phyloP scores from a whole-genome alignment of 345 rosid genomes.

The Xanthoceras sorbifolium region DNA sequence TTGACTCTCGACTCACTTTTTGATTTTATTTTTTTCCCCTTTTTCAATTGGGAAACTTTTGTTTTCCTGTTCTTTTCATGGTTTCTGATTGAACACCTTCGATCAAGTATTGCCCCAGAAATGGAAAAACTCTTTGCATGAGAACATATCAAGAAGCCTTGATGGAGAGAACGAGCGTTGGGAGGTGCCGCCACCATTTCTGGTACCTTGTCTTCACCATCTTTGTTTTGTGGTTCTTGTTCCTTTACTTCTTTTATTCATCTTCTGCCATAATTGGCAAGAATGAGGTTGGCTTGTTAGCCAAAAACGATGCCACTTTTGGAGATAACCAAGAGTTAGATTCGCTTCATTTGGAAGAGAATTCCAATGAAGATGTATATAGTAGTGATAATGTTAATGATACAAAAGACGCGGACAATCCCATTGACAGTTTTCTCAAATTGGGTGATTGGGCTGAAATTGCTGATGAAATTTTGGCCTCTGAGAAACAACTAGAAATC shows the following conservation, averaged over 20 bases:
- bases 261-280: constrained; percentile 35
- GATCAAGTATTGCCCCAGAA: not conserved
- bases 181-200: constrained; percentile 43
- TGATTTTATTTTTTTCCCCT: not conserved
- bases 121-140: constrained; percentile 11
- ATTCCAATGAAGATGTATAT: not conserved
- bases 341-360: constrained; percentile 18
- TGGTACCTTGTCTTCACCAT: constrained; percentile 50
- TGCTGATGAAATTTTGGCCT: constrained; percentile 11
- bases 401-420: constrained; percentile 12
- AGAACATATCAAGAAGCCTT: constrained; percentile 34
- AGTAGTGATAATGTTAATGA: not conserved
- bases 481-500: not conserved
- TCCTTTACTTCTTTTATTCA: constrained; percentile 46
- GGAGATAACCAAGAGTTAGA: constrained; percentile 18
- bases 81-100: not conserved
- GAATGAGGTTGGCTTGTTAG: constrained; percentile 30
- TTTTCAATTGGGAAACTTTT: not conserved
- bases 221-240: constrained; percentile 48
- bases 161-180: constrained; percentile 37
- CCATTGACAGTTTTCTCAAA: constrained; percentile 11
- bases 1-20: not conserved
- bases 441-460: constrained; percentile 23
- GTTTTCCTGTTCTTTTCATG: not conserved
- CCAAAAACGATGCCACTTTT: constrained; percentile 14